Base-by-base conservation (phyloP, 306 rosid species). In the Inga leiocalycina region DNA sequence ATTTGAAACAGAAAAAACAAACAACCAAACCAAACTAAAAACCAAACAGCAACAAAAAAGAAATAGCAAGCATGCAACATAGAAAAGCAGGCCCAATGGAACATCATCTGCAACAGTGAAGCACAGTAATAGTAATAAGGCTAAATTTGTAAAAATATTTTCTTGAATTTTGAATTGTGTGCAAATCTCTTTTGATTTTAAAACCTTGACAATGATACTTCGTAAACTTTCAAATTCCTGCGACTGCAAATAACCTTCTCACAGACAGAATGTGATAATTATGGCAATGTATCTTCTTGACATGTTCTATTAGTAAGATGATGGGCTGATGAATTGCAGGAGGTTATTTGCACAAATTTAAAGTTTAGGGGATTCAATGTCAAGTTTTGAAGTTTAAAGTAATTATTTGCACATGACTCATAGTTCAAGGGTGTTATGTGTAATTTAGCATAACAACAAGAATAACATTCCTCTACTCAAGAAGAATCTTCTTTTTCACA, bases 401-500 rank as follows among this genome's bases (percentile, higher is more conserved):
- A 57, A 59, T 22, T 22, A 22, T 22, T 59, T 59, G 66, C 34
- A 1, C 66, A 22, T 59, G 66, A 59, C 66, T 59, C 66, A 57
- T n/a, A 22, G 66, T 59, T 59, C 66, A 59, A 59, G 30, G 32
- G 32, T 59, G 66, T 59, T 59, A 4, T 22, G 13, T 59, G 66
- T 59, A 22, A 59, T 24, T 57, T 15, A 20, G 34, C 66, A 9
- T 59, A 59, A 22, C 27, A 56, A 20, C 34, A 56, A 6, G 10
- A 44, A 49, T 24, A 59, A 8, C 32, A 8, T 59, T 59, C 32
- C 66, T 22, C 22, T 59, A 81, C 85, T 84, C 34, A 44, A 15
- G 15, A 7, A 44, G 11, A 85, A n/a, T 70, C 12, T 82, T 76
- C 67, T 77, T 71, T 57, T 65, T 44, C 79, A 51, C 94, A 96